Conservation (phyloP, 495 filamentous ascomycete species). For the Penicillium roqueforti region DNA sequence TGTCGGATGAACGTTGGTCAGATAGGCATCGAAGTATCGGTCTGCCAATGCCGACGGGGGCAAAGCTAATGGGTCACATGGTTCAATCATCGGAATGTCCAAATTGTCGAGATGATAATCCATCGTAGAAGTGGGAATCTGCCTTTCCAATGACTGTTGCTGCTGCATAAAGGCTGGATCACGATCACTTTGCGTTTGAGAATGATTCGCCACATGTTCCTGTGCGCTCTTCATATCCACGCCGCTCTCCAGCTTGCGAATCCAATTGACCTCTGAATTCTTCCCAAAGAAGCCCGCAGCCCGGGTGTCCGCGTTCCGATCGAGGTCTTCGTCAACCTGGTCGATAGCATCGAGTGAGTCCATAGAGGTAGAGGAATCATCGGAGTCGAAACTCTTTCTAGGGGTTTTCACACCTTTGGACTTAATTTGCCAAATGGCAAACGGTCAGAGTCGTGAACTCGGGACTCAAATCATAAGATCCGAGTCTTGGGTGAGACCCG, state of each 20-base stretch:
- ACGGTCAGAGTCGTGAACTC: conserved; percentile 1
- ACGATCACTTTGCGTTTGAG: background rate
- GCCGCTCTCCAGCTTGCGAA: conserved; percentile 42
- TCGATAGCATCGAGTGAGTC: conserved; percentile 59
- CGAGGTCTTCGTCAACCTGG: conserved; percentile 54
- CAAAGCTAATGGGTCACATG: conserved; percentile 46
- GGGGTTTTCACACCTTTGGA: conserved; percentile 4
- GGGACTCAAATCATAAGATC: background rate
- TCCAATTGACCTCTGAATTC: conserved; percentile 59
- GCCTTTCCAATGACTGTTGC: background rate
- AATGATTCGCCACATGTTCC: background rate
- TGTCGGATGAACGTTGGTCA: conserved; percentile 52
- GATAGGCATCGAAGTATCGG: conserved; percentile 50
- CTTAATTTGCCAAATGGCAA: background rate
- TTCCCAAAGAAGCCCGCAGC: conserved; percentile 60
- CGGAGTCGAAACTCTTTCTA: conserved; percentile 4
- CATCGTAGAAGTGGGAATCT: conserved; percentile 31
- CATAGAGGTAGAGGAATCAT: conserved; percentile 36
- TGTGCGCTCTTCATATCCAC: conserved; percentile 7
- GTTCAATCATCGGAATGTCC: conserved; percentile 35
- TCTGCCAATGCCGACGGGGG: conserved; percentile 51
- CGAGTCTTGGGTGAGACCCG: background rate
- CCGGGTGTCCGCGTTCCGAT: conserved; percentile 44
- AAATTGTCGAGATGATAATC: conserved; percentile 58
- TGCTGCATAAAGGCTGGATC: background rate